Percentiles rank a stretch among this genome's conserved stretches.
Evolutionary conservation across 2,329 filamentous ascomycete genomes (phyloP).

Genomic region (Phaeosphaeria sp.): DNA sequence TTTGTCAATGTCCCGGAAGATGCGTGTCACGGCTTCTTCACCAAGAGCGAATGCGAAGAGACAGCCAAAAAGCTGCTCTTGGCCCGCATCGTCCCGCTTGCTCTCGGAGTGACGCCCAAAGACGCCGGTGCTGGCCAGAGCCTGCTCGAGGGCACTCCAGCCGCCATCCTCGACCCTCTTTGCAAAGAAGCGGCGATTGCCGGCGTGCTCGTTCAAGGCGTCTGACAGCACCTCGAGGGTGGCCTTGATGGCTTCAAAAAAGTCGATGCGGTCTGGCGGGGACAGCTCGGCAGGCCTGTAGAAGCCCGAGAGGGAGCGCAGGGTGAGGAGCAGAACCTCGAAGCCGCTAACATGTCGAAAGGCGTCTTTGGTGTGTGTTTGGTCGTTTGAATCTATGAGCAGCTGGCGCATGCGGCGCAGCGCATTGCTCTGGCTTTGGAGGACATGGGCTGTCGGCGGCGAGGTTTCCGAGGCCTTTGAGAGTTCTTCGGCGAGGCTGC

Average conservation of each 20-base stretch:
- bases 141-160: constrained; percentile 77
- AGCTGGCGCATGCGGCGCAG: constrained; percentile 72
- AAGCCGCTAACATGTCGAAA: constrained; percentile 85
- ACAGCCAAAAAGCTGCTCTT: constrained; percentile 81
- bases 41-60: constrained; percentile 82
- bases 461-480: constrained; percentile 36
- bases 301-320: constrained; percentile 75
- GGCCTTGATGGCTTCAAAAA: constrained; percentile 73
- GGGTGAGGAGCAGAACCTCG: constrained; percentile 71
- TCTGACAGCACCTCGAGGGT: constrained; percentile 77
- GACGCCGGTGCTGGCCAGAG: constrained; percentile 69
- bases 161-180: constrained; percentile 77
- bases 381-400: constrained; percentile 60
- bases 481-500: constrained; percentile 45
- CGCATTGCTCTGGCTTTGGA: constrained; percentile 54
- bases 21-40: constrained; percentile 73
- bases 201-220: constrained; percentile 77
- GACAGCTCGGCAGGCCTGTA: constrained; percentile 72
- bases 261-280: constrained; percentile 66
- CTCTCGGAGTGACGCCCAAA: constrained; percentile 41
- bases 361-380: constrained; percentile 71
- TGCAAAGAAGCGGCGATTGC: constrained; percentile 87
- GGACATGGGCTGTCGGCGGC: constrained; percentile 36
- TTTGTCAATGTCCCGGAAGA: constrained; percentile 61
- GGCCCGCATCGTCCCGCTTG: constrained; percentile 44